A percentile compares a stretch with the other conserved stretches of the same genome.
phyloP scores from a whole-genome alignment of 2,329 filamentous ascomycete genomes.

The Pyricularia pennisetigena region DNA sequence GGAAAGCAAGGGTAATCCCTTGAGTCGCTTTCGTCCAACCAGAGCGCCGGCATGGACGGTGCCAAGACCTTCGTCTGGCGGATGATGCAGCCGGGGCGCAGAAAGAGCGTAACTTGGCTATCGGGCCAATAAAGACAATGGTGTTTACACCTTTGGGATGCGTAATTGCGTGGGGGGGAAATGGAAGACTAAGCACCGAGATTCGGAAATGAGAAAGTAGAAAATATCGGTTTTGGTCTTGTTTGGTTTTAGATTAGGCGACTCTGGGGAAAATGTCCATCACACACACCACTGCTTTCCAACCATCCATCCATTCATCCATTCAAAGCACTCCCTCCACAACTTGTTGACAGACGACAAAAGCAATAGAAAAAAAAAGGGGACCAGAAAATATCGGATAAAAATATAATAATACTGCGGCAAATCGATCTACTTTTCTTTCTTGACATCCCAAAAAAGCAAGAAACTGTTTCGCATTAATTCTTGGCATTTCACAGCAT shows the following conservation, averaged over 20 bases:
- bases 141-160: neutral
- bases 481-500: neutral
- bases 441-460: neutral
- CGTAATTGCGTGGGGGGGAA: neutral
- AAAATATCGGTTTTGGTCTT: neutral
- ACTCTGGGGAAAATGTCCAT: neutral
- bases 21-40: neutral
- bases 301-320: neutral
- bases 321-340: too few species aligned
- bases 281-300: neutral
- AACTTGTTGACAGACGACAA: neutral
- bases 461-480: neutral
- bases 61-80: neutral
- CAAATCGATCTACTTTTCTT: neutral
- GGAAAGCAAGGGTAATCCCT: neutral
- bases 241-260: neutral
- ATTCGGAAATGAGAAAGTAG: neutral
- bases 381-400: neutral
- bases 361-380: neutral
- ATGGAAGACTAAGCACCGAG: neutral
- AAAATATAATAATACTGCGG: neutral
- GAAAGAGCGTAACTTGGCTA: neutral
- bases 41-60: neutral
- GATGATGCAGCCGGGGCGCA: neutral
- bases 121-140: neutral